phyloP scores from a whole-genome alignment of 352 stramenopile species.

The Phytophthora ohioensis region DNA sequence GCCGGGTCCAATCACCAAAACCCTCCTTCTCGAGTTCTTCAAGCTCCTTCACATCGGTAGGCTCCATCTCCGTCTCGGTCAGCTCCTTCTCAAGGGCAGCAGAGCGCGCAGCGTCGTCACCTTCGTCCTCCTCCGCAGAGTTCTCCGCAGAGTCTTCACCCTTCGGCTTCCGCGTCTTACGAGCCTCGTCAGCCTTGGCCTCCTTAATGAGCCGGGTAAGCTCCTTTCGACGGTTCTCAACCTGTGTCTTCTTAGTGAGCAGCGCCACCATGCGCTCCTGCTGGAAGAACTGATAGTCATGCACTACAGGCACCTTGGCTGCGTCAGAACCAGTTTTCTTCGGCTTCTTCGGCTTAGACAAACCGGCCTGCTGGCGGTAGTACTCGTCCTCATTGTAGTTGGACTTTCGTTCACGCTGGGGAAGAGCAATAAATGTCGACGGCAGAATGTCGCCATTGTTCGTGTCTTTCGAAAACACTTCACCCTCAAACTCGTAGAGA shows the following conservation, averaged over 20 bases:
- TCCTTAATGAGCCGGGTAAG: slow-evolving; percentile 85
- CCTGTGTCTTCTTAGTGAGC: slow-evolving; percentile 84
- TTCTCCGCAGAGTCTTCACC: slow-evolving; percentile 67
- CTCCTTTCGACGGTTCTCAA: slow-evolving; percentile 92
- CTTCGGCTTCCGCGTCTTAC: slow-evolving; percentile 82
- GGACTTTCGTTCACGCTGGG: slow-evolving; percentile 87
- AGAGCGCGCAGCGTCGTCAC: slow-evolving; percentile 59
- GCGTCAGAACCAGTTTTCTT: slow-evolving; percentile 90
- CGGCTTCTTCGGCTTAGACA: slow-evolving; percentile 88
- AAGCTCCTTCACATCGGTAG: slow-evolving; percentile 71
- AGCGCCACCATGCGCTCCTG: slow-evolving; percentile 89
- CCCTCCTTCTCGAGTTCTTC: slow-evolving; percentile 87
- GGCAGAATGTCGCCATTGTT: slow-evolving; percentile 82
- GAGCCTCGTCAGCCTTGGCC: slow-evolving; percentile 83
- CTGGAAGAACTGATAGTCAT: slow-evolving; percentile 97
- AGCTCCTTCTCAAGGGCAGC: slow-evolving; percentile 83
- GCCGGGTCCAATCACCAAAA: slow-evolving; percentile 96
- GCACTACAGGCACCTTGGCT: slow-evolving; percentile 90
- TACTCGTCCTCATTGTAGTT: slow-evolving; percentile 99
- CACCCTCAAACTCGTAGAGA: slow-evolving; percentile 91
- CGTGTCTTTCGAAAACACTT: slow-evolving; percentile 90
- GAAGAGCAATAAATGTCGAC: slow-evolving; percentile 91
- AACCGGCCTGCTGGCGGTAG: slow-evolving; percentile 89
- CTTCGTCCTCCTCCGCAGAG: slow-evolving; percentile 69
- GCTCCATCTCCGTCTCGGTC: slow-evolving; percentile 77